phyloP scores from a whole-genome alignment of 1,284 basidiomycete species.

The Ganoderma sinense region DNA sequence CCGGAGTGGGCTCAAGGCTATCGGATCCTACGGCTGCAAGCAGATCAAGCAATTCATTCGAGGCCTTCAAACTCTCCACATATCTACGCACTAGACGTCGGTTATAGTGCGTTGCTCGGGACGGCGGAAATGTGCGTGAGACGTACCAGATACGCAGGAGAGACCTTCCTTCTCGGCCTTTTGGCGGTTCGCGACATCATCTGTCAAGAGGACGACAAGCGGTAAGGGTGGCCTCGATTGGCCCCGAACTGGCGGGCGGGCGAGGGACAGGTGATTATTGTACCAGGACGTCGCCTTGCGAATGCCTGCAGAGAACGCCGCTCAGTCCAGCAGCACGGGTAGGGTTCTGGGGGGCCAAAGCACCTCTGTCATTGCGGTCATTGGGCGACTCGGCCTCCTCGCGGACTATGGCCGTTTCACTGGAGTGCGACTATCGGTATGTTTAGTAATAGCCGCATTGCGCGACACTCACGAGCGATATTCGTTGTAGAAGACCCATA shows the following conservation, averaged over 20 bases:
- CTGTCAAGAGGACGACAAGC: constrained; percentile 82
- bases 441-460: neutral
- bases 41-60: constrained; percentile 79
- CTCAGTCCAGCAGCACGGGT: constrained; percentile 7
- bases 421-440: constrained; percentile 38
- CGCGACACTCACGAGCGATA: constrained; percentile 71
- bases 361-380: constrained; percentile 92
- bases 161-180: constrained; percentile 80
- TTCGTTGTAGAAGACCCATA: constrained; percentile 95
- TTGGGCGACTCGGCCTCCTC: constrained; percentile 85
- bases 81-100: constrained; percentile 71
- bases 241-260: constrained; percentile 60
- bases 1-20: constrained; percentile 66
- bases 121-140: constrained; percentile 1
- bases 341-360: constrained; percentile 25
- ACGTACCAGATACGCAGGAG: constrained; percentile 67
- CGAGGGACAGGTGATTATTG: constrained; percentile 70
- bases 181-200: constrained; percentile 88
- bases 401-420: constrained; percentile 80
- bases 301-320: constrained; percentile 65
- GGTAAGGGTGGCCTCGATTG: constrained; percentile 53
- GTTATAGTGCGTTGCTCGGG: constrained; percentile 4
- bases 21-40: constrained; percentile 73
- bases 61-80: constrained; percentile 74
- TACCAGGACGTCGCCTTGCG: constrained; percentile 89